Base-by-base conservation (phyloP, 495 filamentous ascomycete genomes). In the Podospora australis region DNA sequence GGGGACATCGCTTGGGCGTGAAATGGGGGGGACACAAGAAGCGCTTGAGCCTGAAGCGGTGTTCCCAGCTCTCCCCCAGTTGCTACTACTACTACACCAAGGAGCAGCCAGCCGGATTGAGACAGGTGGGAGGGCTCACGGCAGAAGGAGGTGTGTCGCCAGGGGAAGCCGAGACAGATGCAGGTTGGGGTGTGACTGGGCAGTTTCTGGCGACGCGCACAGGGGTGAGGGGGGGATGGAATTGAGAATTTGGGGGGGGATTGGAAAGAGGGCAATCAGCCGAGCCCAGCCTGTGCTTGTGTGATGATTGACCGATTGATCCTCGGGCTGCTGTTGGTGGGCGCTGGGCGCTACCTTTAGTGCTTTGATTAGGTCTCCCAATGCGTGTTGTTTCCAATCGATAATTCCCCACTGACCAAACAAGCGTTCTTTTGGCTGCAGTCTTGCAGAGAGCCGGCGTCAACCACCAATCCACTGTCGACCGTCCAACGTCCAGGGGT, bases 81-180 rank as follows among this genome's bases (percentile, higher is more conserved):
- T 30, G 44, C 44, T 46, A 17, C 14, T n/a, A 40, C 24, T 38
- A n/a, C 20, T 17, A 24, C 22, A 34, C 48, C 20, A 36, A 14
- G 38, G 38, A 36, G 32, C 48, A 50, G 49, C 58, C 52, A 39
- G 51, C 54, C 54, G 56, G 40, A 60, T 60, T 43, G 49, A 62
- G 56, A 57, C 46, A 53, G 45, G 44, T 34, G 47, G 46, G 48
- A 54, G 29, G 23, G 36, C 46, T 29, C 45, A 48, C 45, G 44
- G 49, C 29, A 39, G 46, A 48, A 23, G 36, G 45, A 24, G 46
- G 34, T 51, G 11, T n/a, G n/a, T n/a, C n/a, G n/a, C 53, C 50
- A 52, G 56, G 59, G 51, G 49, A 53, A 56, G 49, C 56, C 53
- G 59, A 59, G 55, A 58, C 59, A 59, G 55, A 50, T 42, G 34